phyloP scores from a whole-genome alignment of 78 protist genomes.

The Dictyostelium purpureum region DNA sequence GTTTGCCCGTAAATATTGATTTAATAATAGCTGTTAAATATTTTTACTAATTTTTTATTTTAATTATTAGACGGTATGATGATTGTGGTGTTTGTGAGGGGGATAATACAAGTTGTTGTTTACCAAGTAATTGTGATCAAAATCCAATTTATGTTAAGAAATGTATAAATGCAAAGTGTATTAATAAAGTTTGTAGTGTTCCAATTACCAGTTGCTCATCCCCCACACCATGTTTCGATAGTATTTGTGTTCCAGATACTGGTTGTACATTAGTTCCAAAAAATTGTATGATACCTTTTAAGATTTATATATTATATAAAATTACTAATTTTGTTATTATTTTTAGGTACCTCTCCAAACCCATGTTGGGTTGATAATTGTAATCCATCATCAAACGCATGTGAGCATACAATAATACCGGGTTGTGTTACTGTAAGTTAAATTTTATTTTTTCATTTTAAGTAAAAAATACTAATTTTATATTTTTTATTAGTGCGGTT shows the following conservation, averaged over 20 bases:
- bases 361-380: background rate
- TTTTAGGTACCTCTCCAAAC: background rate
- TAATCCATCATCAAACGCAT: background rate
- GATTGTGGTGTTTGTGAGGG: conserved; percentile 57
- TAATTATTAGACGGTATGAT: background rate
- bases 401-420: background rate
- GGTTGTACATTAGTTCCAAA: background rate
- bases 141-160: background rate
- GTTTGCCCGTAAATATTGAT: background rate
- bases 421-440: background rate
- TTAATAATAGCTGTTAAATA: background rate
- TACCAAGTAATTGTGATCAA: background rate
- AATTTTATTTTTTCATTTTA: no score
- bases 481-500: no score
- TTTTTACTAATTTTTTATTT: background rate
- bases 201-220: background rate
- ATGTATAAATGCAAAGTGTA: background rate
- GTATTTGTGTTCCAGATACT: background rate
- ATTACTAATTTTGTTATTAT: no score
- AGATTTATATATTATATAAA: no score
- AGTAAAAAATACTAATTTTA: no score
- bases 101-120: conserved; percentile 4
- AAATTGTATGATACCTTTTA: no score
- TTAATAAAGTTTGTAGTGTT: background rate
- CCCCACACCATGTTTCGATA: background rate